Conservation (phyloP, 2,329 filamentous ascomycete species). For the Neurospora crassa region DNA sequence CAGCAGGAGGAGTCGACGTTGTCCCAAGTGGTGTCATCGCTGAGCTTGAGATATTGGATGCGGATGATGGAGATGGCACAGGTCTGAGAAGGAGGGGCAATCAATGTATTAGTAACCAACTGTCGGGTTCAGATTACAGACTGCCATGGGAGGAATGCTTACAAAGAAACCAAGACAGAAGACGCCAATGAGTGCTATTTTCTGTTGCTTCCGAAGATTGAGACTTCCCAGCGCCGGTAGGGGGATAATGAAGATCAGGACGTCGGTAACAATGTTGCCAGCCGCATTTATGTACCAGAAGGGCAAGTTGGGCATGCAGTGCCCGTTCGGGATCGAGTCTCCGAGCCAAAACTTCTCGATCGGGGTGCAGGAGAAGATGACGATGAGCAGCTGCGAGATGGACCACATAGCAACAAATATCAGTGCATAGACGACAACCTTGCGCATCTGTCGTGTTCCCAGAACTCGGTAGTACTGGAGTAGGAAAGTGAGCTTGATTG, state of each 20-base stretch:
- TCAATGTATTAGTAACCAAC: slow-evolving; percentile 3
- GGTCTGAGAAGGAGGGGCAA: slow-evolving; percentile 11
- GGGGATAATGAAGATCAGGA: slow-evolving; percentile 27
- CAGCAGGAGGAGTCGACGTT: slow-evolving; percentile 27
- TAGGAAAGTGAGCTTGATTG: slow-evolving; percentile 29
- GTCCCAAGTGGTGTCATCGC: slow-evolving; percentile 27
- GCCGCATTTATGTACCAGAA: slow-evolving; percentile 28
- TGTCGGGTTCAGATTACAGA: neutral
- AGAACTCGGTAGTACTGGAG: slow-evolving; percentile 30
- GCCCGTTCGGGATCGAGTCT: slow-evolving; percentile 13
- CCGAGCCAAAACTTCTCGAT: slow-evolving; percentile 27
- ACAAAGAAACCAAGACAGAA: slow-evolving; percentile 30
- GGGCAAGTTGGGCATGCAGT: slow-evolving; percentile 24
- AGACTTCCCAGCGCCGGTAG: slow-evolving; percentile 25
- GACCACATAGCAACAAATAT: slow-evolving; percentile 26
- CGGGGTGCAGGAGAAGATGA: slow-evolving; percentile 27
- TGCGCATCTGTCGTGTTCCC: slow-evolving; percentile 22
- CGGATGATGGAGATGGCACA: slow-evolving; percentile 30
- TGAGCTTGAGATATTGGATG: slow-evolving; percentile 26
- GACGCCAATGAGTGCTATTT: slow-evolving; percentile 25
- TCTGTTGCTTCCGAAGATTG: slow-evolving; percentile 25
- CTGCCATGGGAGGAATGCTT: slow-evolving; percentile 11
- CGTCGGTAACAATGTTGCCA: slow-evolving; percentile 29
- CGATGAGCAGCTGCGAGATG: slow-evolving; percentile 26
- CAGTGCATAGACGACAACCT: slow-evolving; percentile 21